Evolutionary conservation across 1,284 basidiomycete species (phyloP).

Genomic region (Austroboletus olivaceoglutinosus): DNA sequence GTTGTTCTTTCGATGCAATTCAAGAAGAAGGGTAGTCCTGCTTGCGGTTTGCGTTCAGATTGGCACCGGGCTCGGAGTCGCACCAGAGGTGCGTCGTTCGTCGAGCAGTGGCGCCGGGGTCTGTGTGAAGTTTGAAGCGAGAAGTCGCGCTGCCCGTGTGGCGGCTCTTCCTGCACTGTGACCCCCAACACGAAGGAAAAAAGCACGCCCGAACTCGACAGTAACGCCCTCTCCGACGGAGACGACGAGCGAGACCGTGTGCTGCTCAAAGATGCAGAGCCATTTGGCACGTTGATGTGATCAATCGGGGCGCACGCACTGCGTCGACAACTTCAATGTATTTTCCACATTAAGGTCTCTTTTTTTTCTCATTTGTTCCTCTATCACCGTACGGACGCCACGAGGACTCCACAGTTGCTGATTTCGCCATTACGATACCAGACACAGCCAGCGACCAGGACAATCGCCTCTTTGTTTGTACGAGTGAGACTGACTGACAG

Average conservation of each 20-base stretch:
- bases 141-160: not conserved
- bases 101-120: conserved; percentile 15
- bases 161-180: not conserved
- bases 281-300: not conserved
- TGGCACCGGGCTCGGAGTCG: conserved; percentile 6
- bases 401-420: not conserved
- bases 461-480: not conserved
- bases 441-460: not conserved
- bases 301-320: not conserved
- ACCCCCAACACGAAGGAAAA: not conserved
- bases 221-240: not conserved
- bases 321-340: not conserved
- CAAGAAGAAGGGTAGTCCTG: not conserved
- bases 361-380: not conserved
- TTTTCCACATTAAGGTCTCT: not conserved
- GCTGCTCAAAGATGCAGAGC: not conserved
- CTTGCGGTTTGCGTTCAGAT: conserved; percentile 3
- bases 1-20: not conserved
- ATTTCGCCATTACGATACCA: not conserved
- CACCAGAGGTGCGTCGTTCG: not conserved
- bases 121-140: conserved; percentile 2
- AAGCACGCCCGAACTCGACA: conserved; percentile 14
- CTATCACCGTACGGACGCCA: not conserved
- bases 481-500: not conserved
- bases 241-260: not conserved